Conservation (phyloP, 352 stramenopile species). For the Phytophthora sansomeana region DNA sequence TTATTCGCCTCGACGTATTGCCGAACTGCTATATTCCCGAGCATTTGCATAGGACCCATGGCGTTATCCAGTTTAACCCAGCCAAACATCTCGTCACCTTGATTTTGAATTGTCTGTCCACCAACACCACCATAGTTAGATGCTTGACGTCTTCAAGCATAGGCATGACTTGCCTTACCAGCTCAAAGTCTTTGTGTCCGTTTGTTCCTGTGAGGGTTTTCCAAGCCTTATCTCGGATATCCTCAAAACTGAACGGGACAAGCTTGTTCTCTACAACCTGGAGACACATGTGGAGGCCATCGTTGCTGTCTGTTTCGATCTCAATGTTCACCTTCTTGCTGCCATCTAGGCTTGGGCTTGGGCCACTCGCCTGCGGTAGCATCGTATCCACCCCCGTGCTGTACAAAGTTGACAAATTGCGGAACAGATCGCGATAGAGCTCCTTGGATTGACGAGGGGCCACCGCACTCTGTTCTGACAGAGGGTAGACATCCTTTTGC, state of each 20-base stretch:
- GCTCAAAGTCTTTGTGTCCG: conserved; percentile 35
- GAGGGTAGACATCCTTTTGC: conserved; percentile 34
- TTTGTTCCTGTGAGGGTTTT: conserved; percentile 41
- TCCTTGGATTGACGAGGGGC: conserved; percentile 25
- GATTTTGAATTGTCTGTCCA: conserved; percentile 46
- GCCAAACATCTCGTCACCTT: conserved; percentile 52
- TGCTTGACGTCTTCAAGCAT: neutral
- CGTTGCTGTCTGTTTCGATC: conserved; percentile 42
- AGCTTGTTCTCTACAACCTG: conserved; percentile 52
- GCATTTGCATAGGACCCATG: conserved; percentile 40
- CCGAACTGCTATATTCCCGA: conserved; percentile 50
- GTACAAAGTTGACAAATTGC: conserved; percentile 44
- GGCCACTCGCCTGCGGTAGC: conserved; percentile 42
- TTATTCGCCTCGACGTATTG: conserved; percentile 47
- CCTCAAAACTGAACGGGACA: conserved; percentile 41
- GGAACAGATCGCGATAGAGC: conserved; percentile 46
- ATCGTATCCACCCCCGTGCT: conserved; percentile 19
- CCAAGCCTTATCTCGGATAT: conserved; percentile 45
- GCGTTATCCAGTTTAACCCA: conserved; percentile 48
- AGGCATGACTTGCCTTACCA: conserved; percentile 23
- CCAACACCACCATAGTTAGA: conserved; percentile 1
- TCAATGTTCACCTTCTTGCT: conserved; percentile 57
- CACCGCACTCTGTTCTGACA: neutral
- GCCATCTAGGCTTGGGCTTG: conserved; percentile 25
- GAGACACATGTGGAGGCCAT: conserved; percentile 46